Evolutionary conservation across 176 grass and related monocot genomes (phyloP).

Genomic region (Rhipidocladum racemiflorum): DNA sequence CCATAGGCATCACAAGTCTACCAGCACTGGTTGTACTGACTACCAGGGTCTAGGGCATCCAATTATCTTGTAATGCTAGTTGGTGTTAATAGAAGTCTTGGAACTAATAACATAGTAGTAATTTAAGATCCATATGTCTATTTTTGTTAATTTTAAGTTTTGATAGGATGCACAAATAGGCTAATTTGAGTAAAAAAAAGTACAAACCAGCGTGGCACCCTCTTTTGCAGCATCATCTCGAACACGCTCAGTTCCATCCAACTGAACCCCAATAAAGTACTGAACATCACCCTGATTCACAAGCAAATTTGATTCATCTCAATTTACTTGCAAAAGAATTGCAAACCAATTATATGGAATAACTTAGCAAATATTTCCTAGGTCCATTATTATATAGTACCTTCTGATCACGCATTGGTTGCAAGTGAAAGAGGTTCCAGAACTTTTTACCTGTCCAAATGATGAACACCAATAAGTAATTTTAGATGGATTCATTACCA

Average conservation of each 20-base stretch:
- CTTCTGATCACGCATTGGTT: conserved; percentile 98
- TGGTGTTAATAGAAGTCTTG: background rate
- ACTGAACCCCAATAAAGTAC: conserved; percentile 96
- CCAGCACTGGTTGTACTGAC: background rate
- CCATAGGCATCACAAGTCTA: background rate
- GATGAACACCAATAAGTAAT: no score
- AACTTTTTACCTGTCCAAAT: no score
- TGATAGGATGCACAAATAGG: background rate
- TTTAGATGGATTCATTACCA: no score
- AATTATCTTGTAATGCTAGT: background rate
- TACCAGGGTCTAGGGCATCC: background rate
- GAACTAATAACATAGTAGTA: background rate
- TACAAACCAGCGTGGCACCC: conserved; percentile 58
- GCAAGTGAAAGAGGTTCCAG: no score
- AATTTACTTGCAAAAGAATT: conserved; percentile 27
- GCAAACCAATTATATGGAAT: conserved; percentile 28
- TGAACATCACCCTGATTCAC: conserved; percentile 86
- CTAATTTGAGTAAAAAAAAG: conserved; percentile 9
- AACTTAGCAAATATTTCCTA: conserved; percentile 7
- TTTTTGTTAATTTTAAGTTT: background rate
- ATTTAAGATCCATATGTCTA: background rate
- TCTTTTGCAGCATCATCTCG: conserved; percentile 70
- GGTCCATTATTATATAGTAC: conserved; percentile 34
- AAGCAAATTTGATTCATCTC: conserved; percentile 24
- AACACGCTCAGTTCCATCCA: conserved; percentile 88